Evolutionary conservation across 1,284 basidiomycete genomes (phyloP).

Genomic region (Ustilago loliicola): DNA sequence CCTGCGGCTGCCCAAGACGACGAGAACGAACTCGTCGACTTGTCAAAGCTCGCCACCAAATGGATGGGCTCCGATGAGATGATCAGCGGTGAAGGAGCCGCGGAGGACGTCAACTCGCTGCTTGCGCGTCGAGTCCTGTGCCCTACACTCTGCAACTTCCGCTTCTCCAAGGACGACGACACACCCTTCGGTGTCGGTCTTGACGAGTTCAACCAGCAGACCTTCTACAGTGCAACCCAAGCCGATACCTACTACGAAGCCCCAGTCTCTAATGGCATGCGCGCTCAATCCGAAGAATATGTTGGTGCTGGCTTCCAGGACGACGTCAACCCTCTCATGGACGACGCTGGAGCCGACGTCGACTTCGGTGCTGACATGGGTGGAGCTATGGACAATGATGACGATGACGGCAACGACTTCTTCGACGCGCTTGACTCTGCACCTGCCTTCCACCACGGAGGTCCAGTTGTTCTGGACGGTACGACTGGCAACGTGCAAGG

Average conservation of each 20-base stretch:
- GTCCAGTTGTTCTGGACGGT: constrained; percentile 44
- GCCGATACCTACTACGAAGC: constrained; percentile 28
- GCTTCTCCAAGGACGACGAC: constrained; percentile 62
- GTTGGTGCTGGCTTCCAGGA: constrained; percentile 25
- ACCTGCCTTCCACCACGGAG: constrained; percentile 40
- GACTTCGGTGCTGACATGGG: constrained; percentile 40
- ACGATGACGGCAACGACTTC: constrained; percentile 66
- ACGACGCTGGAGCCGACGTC: constrained; percentile 26
- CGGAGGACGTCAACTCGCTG: constrained; percentile 34
- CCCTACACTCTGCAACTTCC: constrained; percentile 61
- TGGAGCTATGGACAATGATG: constrained; percentile 33
- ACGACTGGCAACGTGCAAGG: constrained; percentile 37
- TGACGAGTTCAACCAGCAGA: constrained; percentile 51
- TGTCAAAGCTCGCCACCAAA: constrained; percentile 56
- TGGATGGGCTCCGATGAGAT: constrained; percentile 48
- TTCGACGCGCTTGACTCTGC: constrained; percentile 68
- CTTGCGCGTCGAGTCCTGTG: constrained; percentile 58
- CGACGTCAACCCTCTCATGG: constrained; percentile 31
- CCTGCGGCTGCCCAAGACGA: constrained; percentile 29
- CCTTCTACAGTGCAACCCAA: constrained; percentile 39
- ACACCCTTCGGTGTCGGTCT: constrained; percentile 56
- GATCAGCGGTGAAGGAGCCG: constrained; percentile 13
- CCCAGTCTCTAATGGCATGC: constrained; percentile 19
- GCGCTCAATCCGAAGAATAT: constrained; percentile 37
- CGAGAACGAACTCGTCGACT: constrained; percentile 41